Evolutionary conservation across 108 stramenopile genomes (phyloP), one percentile per base, ranked within the genome.

Genomic region (Parmales sp.): DNA sequence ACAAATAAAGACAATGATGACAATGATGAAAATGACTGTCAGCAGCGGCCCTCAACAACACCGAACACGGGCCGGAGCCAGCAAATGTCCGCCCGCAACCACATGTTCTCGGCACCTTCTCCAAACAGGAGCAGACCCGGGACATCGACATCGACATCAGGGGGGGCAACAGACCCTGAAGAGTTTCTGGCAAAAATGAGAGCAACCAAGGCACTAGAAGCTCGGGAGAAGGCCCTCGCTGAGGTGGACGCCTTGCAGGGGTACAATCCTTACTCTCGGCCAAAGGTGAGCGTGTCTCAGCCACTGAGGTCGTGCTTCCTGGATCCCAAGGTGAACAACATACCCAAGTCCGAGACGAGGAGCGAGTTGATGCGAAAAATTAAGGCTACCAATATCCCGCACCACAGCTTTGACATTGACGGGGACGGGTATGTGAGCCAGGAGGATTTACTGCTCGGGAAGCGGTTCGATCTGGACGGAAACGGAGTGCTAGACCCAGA

Each of bases 301-400:
- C 74, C 74, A 16, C 66, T 74, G 36, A 67, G 74, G n/a, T 72
- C 74, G 9, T 29, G 68, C 6, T 68, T 74, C 65, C 71, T 74
- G 9, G 74, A 74, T 19, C 71, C 74, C n/a, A 67, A 64, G 71
- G 71, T 74, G 66, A 74, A 74, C 74, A 74, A 74, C 45, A 74
- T 74, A 45, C 74, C 74, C 34, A 65, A 67, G 38, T 49, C 51
- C 64, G 51, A 49, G 34, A 72, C 74, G 22, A 45, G 67, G 63
- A 69, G 68, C 72, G 74, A 74, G n/a, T 66, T 72, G 28, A 67
- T 66, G 31, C 66, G 70, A 2, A 22, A 45, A n/a, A 37, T 72
- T 48, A 72, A 73, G 72, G 66, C 67, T 37, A 70, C 68, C 29
- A 73, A 73, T 51, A 73, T 74, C 31, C 74, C 74, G 25, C 74